Conservation (phyloP, 345 rosid genomes). For the Moricandia moricandioides region DNA sequence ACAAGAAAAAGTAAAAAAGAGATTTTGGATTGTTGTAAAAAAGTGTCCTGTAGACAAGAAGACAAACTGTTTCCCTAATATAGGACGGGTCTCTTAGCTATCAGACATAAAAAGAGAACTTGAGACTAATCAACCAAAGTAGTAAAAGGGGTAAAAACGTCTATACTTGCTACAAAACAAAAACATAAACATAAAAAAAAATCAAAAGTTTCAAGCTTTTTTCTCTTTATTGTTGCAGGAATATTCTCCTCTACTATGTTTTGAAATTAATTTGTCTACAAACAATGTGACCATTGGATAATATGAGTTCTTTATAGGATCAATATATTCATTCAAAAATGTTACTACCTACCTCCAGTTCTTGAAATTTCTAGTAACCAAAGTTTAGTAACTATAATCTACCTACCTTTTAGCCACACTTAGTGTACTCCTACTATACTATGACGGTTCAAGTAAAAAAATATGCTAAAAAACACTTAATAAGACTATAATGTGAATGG, state of each 20-base stretch:
- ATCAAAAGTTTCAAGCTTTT: conserved; percentile 29
- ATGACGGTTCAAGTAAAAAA: conserved; percentile 11
- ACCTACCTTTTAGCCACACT: background rate
- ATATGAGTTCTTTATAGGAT: background rate
- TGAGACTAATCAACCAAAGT: conserved; percentile 29
- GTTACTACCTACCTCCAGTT: too few relatives aligned
- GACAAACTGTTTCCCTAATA: conserved; percentile 38
- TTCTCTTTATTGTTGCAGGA: conserved; percentile 20
- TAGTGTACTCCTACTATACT: conserved; percentile 24
- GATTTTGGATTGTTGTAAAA: conserved; percentile 27
- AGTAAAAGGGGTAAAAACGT: conserved; percentile 24
- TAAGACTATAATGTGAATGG: conserved; percentile 24
- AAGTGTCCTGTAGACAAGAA: conserved; percentile 30
- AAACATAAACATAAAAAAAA: background rate
- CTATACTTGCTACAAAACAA: conserved; percentile 22
- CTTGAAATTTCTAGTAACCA: too few relatives aligned
- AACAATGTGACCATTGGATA: conserved; percentile 17
- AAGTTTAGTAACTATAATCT: too few relatives aligned
- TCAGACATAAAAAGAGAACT: conserved; percentile 32
- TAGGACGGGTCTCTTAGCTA: conserved; percentile 34
- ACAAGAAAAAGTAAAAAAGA: conserved; percentile 21
- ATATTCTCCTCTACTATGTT: conserved; percentile 39
- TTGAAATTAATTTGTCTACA: conserved; percentile 11
- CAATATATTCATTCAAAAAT: too few relatives aligned
- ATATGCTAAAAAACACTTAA: background rate